phyloP scores from a whole-genome alignment of 1,139 yeast species.

The Insectozyma bohioensis region DNA sequence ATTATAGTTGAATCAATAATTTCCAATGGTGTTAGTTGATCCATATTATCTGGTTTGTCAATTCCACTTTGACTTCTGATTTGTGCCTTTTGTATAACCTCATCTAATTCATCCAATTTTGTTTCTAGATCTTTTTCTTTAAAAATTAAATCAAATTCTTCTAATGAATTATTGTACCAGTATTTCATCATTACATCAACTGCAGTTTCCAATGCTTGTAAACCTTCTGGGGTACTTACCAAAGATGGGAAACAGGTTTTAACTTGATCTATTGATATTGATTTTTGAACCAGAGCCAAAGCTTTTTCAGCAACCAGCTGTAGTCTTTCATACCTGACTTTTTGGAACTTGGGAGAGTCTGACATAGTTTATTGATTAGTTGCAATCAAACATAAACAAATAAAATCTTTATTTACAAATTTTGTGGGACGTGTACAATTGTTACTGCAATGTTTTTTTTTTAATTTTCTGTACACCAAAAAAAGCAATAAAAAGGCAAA shows the following conservation, averaged over 20 bases:
- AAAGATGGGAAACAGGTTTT: slow-evolving; percentile 67
- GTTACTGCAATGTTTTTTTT: no score
- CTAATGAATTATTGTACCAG: slow-evolving; percentile 57
- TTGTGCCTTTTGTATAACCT: slow-evolving; percentile 56
- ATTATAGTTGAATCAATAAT: slow-evolving; percentile 35
- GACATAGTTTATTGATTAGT: no score
- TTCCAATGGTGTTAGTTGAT: slow-evolving; percentile 31
- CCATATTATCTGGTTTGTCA: slow-evolving; percentile 29
- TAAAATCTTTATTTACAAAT: no score
- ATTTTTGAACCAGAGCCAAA: slow-evolving; percentile 59
- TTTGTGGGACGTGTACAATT: no score
- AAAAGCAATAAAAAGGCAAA: no score
- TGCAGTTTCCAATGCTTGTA: slow-evolving; percentile 53
- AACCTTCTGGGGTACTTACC: slow-evolving; percentile 50
- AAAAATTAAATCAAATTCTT: slow-evolving; percentile 68
- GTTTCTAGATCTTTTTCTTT: slow-evolving; percentile 57
- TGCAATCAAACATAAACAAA: no score
- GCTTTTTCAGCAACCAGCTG: slow-evolving; percentile 63
- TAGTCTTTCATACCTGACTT: slow-evolving; percentile 54
- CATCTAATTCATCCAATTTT: slow-evolving; percentile 67
- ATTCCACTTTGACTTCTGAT: slow-evolving; percentile 21
- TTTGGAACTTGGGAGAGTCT: no score
- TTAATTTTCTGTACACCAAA: no score
- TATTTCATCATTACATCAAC: slow-evolving; percentile 59
- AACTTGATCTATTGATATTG: slow-evolving; percentile 60